Evolutionary conservation across 768 basidiomycete genomes (phyloP).

Genomic region (Mycena galericulata): DNA sequence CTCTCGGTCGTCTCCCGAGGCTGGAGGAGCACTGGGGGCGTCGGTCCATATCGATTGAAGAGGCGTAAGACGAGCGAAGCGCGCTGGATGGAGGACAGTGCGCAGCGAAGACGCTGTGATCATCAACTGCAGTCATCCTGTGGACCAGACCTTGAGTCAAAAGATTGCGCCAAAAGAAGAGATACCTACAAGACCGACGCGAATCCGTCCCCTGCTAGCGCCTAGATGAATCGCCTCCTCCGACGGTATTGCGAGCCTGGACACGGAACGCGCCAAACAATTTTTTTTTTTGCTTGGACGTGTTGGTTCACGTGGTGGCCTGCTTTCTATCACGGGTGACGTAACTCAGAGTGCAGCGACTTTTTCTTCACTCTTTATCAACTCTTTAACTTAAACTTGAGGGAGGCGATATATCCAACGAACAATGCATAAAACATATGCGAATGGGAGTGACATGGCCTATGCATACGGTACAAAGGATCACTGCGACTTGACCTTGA

Average conservation of each 20-base stretch:
- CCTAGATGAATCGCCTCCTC: conserved; percentile 8
- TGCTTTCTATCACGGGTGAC: too few relatives aligned
- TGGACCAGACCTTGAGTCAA: conserved; percentile 13
- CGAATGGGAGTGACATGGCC: conserved; percentile 48
- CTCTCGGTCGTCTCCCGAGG: conserved; percentile 26
- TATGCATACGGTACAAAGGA: conserved; percentile 55
- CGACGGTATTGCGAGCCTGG: not conserved
- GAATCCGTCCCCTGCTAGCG: conserved; percentile 14
- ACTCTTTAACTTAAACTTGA: too few relatives aligned
- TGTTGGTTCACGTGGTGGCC: not conserved
- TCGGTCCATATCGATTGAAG: conserved; percentile 30
- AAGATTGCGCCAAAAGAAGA: not conserved
- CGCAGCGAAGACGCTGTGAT: conserved; percentile 86
- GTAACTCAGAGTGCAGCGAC: too few relatives aligned
- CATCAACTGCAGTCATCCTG: conserved; percentile 90
- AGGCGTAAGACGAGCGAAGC: conserved; percentile 21
- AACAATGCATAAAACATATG: conserved; percentile 34
- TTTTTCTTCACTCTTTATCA: too few relatives aligned
- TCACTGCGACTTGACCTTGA: conserved; percentile 83
- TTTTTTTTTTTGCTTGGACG: conserved; percentile 19
- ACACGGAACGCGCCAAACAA: conserved; percentile 13
- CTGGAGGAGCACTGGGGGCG: conserved; percentile 30
- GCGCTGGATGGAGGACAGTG: conserved; percentile 60
- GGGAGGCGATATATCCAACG: not conserved
- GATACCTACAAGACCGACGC: conserved; percentile 30